Conservation (phyloP, 2,329 filamentous ascomycete species). For the Curvularia sp. region DNA sequence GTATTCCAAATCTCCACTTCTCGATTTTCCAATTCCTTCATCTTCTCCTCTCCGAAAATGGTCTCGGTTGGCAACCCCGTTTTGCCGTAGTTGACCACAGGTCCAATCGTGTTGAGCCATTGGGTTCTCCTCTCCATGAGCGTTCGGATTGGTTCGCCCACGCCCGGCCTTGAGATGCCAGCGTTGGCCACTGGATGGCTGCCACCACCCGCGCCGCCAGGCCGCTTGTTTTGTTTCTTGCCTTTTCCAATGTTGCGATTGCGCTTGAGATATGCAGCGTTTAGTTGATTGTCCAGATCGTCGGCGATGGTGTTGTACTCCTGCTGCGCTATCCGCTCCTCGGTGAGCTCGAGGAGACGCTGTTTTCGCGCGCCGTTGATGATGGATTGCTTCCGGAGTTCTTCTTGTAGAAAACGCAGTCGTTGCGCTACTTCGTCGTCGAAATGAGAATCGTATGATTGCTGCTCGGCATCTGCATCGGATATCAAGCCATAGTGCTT, state of each 20-base stretch:
- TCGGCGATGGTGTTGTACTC: conserved; percentile 97
- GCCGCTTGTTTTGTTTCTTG: conserved; percentile 82
- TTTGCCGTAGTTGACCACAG: conserved; percentile 85
- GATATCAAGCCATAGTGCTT: conserved; percentile 88
- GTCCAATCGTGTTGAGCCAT: conserved; percentile 90
- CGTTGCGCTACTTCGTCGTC: conserved; percentile 95
- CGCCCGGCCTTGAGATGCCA: conserved; percentile 60
- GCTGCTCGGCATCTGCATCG: conserved; percentile 69
- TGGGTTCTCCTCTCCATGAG: conserved; percentile 89
- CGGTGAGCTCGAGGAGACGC: conserved; percentile 82
- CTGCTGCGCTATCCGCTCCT: conserved; percentile 93
- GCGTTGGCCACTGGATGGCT: conserved; percentile 60
- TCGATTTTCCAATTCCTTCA: conserved; percentile 75
- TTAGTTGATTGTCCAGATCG: conserved; percentile 92
- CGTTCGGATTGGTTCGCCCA: conserved; percentile 88
- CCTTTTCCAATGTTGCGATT: conserved; percentile 93
- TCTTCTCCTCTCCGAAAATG: conserved; percentile 76
- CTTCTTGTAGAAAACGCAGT: conserved; percentile 81
- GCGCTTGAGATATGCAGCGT: conserved; percentile 93
- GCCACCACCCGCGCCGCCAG: conserved; percentile 76
- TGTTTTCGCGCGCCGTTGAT: conserved; percentile 91
- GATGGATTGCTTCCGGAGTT: conserved; percentile 82
- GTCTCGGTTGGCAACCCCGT: conserved; percentile 76
- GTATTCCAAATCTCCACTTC: conserved; percentile 85
- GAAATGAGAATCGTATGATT: conserved; percentile 86